Evolutionary conservation across 768 basidiomycete species (phyloP).

Genomic region (Lactarius pseudohatsudake): DNA sequence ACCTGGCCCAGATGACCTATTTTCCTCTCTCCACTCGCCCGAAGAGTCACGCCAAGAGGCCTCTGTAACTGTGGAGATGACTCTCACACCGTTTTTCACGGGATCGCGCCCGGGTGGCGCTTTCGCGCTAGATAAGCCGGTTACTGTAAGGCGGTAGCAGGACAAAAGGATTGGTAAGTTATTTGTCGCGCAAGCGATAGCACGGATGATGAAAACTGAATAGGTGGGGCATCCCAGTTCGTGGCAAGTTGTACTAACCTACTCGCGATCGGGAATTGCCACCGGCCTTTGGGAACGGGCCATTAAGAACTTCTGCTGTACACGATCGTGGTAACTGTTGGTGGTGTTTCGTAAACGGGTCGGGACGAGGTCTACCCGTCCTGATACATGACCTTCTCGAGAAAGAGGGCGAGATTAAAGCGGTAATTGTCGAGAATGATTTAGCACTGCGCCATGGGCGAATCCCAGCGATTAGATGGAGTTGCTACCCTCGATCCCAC

Average conservation of each 20-base stretch:
- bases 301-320: constrained; percentile 34
- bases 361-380: constrained; percentile 27
- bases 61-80: constrained; percentile 14
- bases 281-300: constrained; percentile 31
- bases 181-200: constrained; percentile 27
- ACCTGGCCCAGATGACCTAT: constrained; percentile 17
- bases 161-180: constrained; percentile 1
- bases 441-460: not conserved
- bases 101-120: constrained; percentile 13
- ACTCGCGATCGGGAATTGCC: constrained; percentile 31
- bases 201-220: not conserved
- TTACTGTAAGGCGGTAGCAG: not conserved
- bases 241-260: constrained; percentile 30
- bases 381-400: constrained; percentile 27
- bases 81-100: constrained; percentile 7
- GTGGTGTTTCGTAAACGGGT: constrained; percentile 31
- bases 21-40: constrained; percentile 11
- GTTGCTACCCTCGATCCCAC: not conserved
- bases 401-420: constrained; percentile 36
- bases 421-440: constrained; percentile 7
- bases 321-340: constrained; percentile 34
- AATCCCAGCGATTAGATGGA: constrained; percentile 11
- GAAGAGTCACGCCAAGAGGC: constrained; percentile 7
- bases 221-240: not conserved
- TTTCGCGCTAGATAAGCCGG: constrained; percentile 15